Evolutionary conservation across 257 asterid genomes (phyloP).

Genomic region (Solanum medicagineum): DNA sequence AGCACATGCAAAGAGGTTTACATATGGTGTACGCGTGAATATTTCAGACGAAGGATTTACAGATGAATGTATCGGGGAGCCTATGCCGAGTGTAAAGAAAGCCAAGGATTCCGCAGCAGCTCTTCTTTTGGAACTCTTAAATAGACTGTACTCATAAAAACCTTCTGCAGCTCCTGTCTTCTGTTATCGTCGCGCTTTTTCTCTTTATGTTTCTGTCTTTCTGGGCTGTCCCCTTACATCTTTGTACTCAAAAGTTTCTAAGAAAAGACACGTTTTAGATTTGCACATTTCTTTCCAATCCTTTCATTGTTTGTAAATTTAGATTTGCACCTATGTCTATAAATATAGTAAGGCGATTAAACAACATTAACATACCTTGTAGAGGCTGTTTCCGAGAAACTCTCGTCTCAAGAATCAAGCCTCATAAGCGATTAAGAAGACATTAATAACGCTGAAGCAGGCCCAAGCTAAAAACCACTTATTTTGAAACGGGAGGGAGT

Average conservation of each 20-base stretch:
- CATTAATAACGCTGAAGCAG: too few species aligned
- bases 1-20: slow-evolving; percentile 95
- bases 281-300: not conserved
- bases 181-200: not conserved
- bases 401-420: too few species aligned
- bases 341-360: too few species aligned
- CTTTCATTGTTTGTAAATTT: too few species aligned
- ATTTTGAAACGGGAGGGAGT: not conserved
- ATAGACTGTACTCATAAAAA: slow-evolving; percentile 45
- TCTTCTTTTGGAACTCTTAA: slow-evolving; percentile 70
- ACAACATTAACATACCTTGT: too few species aligned
- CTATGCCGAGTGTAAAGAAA: slow-evolving; percentile 97
- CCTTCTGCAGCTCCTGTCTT: not conserved
- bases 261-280: not conserved
- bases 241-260: not conserved
- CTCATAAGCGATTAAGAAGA: too few species aligned
- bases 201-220: not conserved
- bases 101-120: slow-evolving; percentile 96
- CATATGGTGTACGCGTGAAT: slow-evolving; percentile 80
- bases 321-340: too few species aligned
- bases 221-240: not conserved
- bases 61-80: slow-evolving; percentile 92
- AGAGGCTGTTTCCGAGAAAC: too few species aligned
- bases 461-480: not conserved
- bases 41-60: slow-evolving; percentile 88